Base-by-base conservation (phyloP, 2,329 filamentous ascomycete species). In the Penicillium sp. region DNA sequence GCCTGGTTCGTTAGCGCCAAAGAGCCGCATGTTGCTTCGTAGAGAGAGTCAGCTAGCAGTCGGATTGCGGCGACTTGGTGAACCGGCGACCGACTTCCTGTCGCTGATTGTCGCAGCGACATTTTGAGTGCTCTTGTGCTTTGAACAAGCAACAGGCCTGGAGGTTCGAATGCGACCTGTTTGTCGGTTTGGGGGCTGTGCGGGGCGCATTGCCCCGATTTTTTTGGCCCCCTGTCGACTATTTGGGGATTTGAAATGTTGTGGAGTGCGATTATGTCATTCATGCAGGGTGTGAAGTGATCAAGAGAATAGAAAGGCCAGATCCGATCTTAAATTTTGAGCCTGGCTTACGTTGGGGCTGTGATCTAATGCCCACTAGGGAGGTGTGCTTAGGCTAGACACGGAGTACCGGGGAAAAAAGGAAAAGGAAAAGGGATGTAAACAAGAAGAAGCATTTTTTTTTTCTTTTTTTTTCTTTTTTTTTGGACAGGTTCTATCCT, bases 21-120 rank as follows among this genome's bases (percentile, higher is more conserved):
- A 27, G 59, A 56, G 9, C 31, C 16, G n/a, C 49, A 39, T 29
- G 54, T 62, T 34, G 54, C 55, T 39, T 60, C 43, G 31, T 58
- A 58, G 4, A 63, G 55, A 8, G 51, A 53, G 32, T 44, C 47
- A 22, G 48, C 52, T 27, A 63, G 43, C 10, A 52, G 57, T 22
- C 52, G 52, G 43, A 62, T 27, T 18, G 39, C 43, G 13, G 55
- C 46, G 11, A 54, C 39, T 44, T 60, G 51, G 3, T 52, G 50
- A 4, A 34, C 53, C 14, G 29, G 45, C 8, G 32, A n/a, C 14
- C 9, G 38, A 2, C 21, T 43, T 8, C 7, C 27, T 47, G 27
- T 13, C 5, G 11, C 22, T 39, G 22, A 2, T 24, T 44, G 29
- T 36, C 31, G 31, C 13, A 38, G 16, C 14, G 40, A 39, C 40